Percentiles rank a stretch among this genome's conserved stretches.
Evolutionary conservation across 257 asterid genomes (phyloP).

Genomic region (Solanum medicagineum): DNA sequence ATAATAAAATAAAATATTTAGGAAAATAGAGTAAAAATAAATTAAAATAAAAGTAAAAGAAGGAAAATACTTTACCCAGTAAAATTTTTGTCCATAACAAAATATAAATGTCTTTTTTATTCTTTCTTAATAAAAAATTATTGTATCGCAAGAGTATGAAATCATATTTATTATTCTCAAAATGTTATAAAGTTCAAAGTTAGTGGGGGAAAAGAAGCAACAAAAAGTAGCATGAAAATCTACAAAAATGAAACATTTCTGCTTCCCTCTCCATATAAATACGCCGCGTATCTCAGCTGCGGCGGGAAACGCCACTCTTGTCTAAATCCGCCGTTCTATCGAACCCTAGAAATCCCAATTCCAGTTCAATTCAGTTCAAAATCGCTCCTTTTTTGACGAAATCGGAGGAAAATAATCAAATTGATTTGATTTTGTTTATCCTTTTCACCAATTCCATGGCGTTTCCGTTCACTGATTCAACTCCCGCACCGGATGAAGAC

Average conservation of each 20-base stretch:
- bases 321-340: constrained; percentile 12
- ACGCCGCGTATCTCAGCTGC: not conserved
- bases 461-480: constrained; percentile 23
- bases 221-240: not conserved
- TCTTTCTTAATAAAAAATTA: not conserved
- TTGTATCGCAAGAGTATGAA: not conserved
- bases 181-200: too few relatives aligned
- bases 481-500: not conserved
- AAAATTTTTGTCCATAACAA: not conserved
- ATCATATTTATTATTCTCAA: not conserved
- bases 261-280: not conserved
- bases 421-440: not conserved
- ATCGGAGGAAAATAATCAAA: not conserved
- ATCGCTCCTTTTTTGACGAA: not conserved
- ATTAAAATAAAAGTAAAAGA: too few relatives aligned
- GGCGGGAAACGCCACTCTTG: constrained; percentile 49
- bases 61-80: too few relatives aligned
- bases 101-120: too few relatives aligned
- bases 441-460: constrained; percentile 18
- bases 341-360: constrained; percentile 5
- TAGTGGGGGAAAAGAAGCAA: not conserved
- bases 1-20: too few relatives aligned
- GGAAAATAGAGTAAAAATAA: too few relatives aligned
- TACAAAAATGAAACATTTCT: not conserved
- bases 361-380: not conserved